Percentiles rank a stretch among this genome's conserved stretches.
These are phyloP conservation scores for Paulownia fortunei DNA, from an alignment of 257 asterid species.

Conservation along the genomic window DNA sequence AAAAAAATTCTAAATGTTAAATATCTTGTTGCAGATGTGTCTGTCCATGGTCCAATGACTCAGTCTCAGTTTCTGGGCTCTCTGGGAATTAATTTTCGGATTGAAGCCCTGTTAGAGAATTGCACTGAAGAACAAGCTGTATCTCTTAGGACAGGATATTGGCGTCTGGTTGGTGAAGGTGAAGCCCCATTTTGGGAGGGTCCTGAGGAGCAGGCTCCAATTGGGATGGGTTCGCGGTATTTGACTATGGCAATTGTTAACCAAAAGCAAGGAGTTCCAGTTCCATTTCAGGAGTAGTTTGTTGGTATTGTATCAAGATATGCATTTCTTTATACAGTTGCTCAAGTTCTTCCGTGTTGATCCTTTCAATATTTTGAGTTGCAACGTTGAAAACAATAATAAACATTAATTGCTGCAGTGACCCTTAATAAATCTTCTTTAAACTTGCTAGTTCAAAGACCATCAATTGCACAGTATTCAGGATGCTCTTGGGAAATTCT, in stretches of 20 bases:
- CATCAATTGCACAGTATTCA: too few relatives aligned
- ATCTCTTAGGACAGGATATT: slow-evolving; percentile 67
- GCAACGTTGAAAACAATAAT: neutral
- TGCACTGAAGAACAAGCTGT: slow-evolving; percentile 81
- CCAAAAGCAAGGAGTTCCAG: slow-evolving; percentile 74
- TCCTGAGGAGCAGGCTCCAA: slow-evolving; percentile 65
- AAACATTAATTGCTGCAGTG: neutral
- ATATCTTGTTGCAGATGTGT: slow-evolving; percentile 49
- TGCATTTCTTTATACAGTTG: neutral
- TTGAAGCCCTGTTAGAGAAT: slow-evolving; percentile 69
- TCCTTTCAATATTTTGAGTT: neutral
- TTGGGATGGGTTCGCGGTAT: slow-evolving; percentile 84
- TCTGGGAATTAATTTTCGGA: slow-evolving; percentile 79
- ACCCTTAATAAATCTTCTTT: neutral
- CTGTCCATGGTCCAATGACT: slow-evolving; percentile 80
- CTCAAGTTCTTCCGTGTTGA: neutral
- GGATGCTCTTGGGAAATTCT: too few relatives aligned
- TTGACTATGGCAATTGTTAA: slow-evolving; percentile 74
- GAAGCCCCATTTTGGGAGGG: slow-evolving; percentile 93
- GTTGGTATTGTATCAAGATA: neutral
- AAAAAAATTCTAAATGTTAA: neutral
- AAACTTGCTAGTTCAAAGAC: neutral
- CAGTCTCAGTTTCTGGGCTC: slow-evolving; percentile 87
- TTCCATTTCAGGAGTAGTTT: slow-evolving; percentile 46
- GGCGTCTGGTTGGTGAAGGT: slow-evolving; percentile 92